Evolutionary conservation across 2,329 filamentous ascomycete genomes (phyloP), one percentile per base, ranked within the genome.

Genomic region (Aspergillus melleus): DNA sequence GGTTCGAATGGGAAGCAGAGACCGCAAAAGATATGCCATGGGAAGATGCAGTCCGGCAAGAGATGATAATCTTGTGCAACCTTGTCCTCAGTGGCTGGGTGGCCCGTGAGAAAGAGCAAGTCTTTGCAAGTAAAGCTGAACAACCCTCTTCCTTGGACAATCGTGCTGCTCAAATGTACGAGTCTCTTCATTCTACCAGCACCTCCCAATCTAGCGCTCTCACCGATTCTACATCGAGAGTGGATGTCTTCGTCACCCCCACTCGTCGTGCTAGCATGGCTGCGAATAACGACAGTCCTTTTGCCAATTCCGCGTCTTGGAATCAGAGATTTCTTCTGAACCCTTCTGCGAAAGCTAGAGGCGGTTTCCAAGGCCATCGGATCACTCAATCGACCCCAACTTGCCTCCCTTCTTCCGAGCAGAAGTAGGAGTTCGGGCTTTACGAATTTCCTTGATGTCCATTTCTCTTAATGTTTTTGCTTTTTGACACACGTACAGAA

Each of bases 1-100:
- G 69, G 69, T 63, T 71, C 14, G 71, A 73, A 57, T 73, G 70
- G 70, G 54, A 65, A 9, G 22, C 32, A 4, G 49, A 65, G 47
- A 55, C 61, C 14, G 53, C 65, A 1, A 67, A 64, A 54, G 44
- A 12, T 3, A 62, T 54, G 24, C 49, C 20, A 16, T 73, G 69
- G 64, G 61, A 68, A 26, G 58, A 59, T 8, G 71, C 71, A 5
- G 63, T 67, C 1, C 56, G 62, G 6, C 59, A 65, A 6, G 71
- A 73, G 42, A 64, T 68, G 58, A 49, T 59, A 5, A 60, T 69
- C 19, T 64, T 70, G 3, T 57, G 57, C 20, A 61, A 56, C 29
- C 62, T 72, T 19, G 56, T 73, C 19, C 58, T 64, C 12, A 64
- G 32, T 20, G 70, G 69, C 20, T 69, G 62, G 59, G 55, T 61